These are phyloP conservation scores for Vigna hirtella DNA, from an alignment of 306 rosid genomes.

Conservation along the genomic window DNA sequence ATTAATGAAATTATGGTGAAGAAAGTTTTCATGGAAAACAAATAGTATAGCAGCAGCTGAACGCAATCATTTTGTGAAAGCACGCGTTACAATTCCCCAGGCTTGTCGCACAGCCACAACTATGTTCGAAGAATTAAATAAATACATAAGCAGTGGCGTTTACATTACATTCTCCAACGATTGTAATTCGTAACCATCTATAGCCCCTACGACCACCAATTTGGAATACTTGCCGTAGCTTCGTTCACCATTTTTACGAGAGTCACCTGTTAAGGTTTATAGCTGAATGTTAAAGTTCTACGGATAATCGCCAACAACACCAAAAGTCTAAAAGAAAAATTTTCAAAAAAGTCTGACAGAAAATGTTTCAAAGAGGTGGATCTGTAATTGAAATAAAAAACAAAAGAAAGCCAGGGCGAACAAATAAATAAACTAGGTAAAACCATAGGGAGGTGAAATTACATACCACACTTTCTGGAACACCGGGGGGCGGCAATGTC, in stretches of 20 bases:
- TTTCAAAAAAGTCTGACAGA: background rate
- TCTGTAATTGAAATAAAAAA: too few relatives aligned
- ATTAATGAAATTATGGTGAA: background rate
- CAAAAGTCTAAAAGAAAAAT: too few relatives aligned
- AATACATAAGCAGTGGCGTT: conserved; percentile 25
- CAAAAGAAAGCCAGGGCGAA: too few relatives aligned
- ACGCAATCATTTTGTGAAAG: conserved; percentile 21
- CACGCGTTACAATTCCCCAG: background rate
- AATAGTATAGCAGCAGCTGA: conserved; percentile 3
- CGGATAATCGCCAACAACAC: background rate
- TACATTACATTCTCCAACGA: conserved; percentile 12
- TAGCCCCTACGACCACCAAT: conserved; percentile 64
- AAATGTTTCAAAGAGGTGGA: background rate
- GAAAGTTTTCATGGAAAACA: background rate
- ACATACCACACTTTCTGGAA: conserved; percentile 96
- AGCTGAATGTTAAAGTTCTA: background rate
- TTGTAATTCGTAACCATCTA: background rate
- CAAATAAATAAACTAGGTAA: background rate
- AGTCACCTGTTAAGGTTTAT: conserved; percentile 68
- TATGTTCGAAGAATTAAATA: conserved; percentile 21
- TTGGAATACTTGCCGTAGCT: conserved; percentile 84
- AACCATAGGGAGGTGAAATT: conserved; percentile 25
- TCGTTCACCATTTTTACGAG: conserved; percentile 92
- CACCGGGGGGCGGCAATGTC: conserved; percentile 87
- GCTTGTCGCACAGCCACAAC: conserved; percentile 9